Percentiles rank a stretch among this genome's conserved stretches.
phyloP scores from a whole-genome alignment of 306 rosid species.

The Herpetospermum pedunculosum region DNA sequence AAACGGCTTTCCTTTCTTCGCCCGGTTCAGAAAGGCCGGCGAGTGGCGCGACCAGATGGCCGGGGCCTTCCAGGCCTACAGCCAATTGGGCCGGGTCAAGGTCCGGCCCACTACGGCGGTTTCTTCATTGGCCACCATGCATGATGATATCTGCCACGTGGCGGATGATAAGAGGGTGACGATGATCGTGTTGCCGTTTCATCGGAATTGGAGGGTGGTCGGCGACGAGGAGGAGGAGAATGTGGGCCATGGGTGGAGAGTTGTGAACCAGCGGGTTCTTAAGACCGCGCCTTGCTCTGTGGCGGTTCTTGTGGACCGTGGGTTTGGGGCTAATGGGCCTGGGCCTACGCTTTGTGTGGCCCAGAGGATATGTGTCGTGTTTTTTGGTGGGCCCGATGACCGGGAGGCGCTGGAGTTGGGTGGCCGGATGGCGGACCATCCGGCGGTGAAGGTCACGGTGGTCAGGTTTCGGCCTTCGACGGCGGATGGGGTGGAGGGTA shows the following conservation, averaged over 20 bases:
- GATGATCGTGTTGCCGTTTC: slow-evolving; percentile 63
- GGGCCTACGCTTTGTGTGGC: not conserved
- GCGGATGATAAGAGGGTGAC: slow-evolving; percentile 61
- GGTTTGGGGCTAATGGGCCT: slow-evolving; percentile 24
- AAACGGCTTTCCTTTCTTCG: slow-evolving; percentile 71
- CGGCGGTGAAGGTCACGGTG: slow-evolving; percentile 28
- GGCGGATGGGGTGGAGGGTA: slow-evolving; percentile 4
- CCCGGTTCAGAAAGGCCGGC: slow-evolving; percentile 16
- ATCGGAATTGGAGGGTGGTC: slow-evolving; percentile 39
- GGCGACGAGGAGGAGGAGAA: slow-evolving; percentile 23
- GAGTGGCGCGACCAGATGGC: slow-evolving; percentile 35
- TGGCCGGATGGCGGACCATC: slow-evolving; percentile 57
- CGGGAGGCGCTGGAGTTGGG: slow-evolving; percentile 57
- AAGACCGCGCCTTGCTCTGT: slow-evolving; percentile 66
- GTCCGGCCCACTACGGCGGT: slow-evolving; percentile 59
- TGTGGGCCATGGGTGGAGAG: slow-evolving; percentile 60
- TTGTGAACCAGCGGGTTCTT: slow-evolving; percentile 56
- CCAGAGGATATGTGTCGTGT: slow-evolving; percentile 37
- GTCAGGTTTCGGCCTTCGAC: slow-evolving; percentile 27
- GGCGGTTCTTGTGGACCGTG: slow-evolving; percentile 64
- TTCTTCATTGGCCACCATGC: slow-evolving; percentile 60
- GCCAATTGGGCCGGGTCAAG: slow-evolving; percentile 44
- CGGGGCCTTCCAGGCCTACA: slow-evolving; percentile 45
- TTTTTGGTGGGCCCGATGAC: slow-evolving; percentile 87
- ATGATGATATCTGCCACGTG: slow-evolving; percentile 64